phyloP scores from a whole-genome alignment of 2,329 filamentous ascomycete species.

The Apiospora hydei region DNA sequence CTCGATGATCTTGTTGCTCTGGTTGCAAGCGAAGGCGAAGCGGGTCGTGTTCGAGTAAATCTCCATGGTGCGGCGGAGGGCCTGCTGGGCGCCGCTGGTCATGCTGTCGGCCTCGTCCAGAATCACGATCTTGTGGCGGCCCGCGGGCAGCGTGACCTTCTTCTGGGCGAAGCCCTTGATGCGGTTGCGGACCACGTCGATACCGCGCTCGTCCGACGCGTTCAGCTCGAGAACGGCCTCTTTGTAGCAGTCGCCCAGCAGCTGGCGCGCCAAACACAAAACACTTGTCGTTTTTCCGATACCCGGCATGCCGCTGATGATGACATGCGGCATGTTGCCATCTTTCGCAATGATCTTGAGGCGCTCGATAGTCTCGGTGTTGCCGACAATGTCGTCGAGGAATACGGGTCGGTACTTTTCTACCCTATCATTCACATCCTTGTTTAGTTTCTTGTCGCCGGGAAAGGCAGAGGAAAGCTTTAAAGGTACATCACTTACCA shows the following conservation, averaged over 20 bases:
- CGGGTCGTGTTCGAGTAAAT: conserved; percentile 96
- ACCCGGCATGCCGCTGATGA: conserved; percentile 99
- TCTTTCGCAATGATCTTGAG: conserved; percentile 98
- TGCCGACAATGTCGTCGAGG: conserved; percentile 96
- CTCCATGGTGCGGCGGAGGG: conserved; percentile 95
- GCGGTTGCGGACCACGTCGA: conserved; percentile 94
- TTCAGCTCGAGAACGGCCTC: conserved; percentile 97
- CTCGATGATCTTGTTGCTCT: conserved; percentile 99
- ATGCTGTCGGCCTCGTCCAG: conserved; percentile 98
- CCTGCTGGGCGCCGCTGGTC: conserved; percentile 96
- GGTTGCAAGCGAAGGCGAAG: conserved; percentile 98
- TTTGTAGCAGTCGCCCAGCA: conserved; percentile 93
- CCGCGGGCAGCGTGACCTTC: conserved; percentile 91
- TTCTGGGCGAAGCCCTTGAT: conserved; percentile 99
- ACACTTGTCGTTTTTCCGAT: conserved; percentile 99
- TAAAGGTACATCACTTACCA: conserved; percentile 62
- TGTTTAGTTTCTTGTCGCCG: background rate
- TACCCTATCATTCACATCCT: conserved; percentile 71
- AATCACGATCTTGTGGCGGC: conserved; percentile 95
- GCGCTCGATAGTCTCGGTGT: conserved; percentile 96
- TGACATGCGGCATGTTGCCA: conserved; percentile 99
- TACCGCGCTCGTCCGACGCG: conserved; percentile 94
- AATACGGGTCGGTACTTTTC: conserved; percentile 97
- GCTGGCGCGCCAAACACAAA: conserved; percentile 87
- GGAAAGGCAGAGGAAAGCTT: background rate